These are phyloP conservation scores for Ganoderma sinense DNA, from an alignment of 1,284 basidiomycete genomes.

Conservation along the genomic window DNA sequence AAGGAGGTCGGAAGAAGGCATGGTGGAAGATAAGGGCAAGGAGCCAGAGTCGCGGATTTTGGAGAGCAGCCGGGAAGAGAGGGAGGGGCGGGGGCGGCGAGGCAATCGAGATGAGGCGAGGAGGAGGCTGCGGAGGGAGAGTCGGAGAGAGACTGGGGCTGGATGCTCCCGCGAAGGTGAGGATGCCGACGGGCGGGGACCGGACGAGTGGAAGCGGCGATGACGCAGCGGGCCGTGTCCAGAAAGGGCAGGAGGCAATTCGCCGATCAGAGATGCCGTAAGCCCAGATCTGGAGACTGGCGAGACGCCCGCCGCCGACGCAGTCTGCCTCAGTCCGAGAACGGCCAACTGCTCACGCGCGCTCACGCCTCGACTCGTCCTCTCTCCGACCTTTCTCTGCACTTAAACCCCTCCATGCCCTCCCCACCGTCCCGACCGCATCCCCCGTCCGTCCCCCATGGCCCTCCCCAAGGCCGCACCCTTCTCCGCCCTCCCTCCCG, in stretches of 20 bases:
- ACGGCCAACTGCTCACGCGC: background rate
- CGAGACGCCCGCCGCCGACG: background rate
- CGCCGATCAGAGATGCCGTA: constrained; percentile 23
- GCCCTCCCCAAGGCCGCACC: background rate
- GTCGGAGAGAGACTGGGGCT: background rate
- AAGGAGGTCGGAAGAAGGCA: background rate
- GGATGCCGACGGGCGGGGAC: background rate
- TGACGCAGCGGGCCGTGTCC: constrained; percentile 2
- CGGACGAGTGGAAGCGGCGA: background rate
- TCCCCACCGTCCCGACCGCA: background rate
- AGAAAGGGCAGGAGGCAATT: constrained; percentile 10
- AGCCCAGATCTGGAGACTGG: background rate
- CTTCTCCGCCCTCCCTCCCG: constrained; percentile 58
- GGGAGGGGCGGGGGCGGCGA: background rate
- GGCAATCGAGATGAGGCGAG: background rate
- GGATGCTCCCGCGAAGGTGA: background rate
- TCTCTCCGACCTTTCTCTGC: background rate
- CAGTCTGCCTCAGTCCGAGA: background rate
- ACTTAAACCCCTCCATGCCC: background rate
- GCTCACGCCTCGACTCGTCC: background rate
- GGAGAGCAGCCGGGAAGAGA: background rate
- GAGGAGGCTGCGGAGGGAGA: background rate
- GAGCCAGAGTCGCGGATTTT: too few relatives aligned
- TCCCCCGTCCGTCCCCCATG: constrained; percentile 4
- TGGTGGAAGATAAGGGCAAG: background rate